Percentiles rank a stretch among this genome's conserved stretches.
phyloP scores from a whole-genome alignment of 345 rosid species.

The Eucalyptus polybractea region DNA sequence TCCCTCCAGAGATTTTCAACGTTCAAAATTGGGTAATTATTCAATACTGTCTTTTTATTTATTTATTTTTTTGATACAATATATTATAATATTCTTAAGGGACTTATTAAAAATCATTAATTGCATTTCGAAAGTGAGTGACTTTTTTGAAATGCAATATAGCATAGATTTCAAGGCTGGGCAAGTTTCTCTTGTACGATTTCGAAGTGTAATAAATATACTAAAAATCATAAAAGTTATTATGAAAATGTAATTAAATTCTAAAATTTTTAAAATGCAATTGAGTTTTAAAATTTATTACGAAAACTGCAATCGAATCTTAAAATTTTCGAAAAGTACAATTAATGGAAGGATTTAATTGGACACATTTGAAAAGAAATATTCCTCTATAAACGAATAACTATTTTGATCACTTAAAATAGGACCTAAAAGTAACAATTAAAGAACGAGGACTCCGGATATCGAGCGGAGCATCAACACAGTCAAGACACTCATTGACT shows the following conservation, averaged over 20 bases:
- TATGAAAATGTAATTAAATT: too few relatives aligned
- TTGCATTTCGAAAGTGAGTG: not conserved
- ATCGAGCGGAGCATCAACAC: not conserved
- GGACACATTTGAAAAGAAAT: not conserved
- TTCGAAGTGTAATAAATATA: too few relatives aligned
- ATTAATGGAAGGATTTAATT: not conserved
- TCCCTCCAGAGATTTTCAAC: not conserved
- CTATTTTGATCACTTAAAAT: not conserved
- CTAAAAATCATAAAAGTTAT: too few relatives aligned
- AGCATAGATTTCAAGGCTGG: not conserved
- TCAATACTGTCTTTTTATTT: not conserved
- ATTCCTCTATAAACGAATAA: not conserved
- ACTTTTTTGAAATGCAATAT: not conserved
- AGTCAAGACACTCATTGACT: not conserved
- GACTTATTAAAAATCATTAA: not conserved
- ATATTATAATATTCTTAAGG: not conserved
- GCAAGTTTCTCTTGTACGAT: not conserved
- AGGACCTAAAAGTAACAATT: not conserved
- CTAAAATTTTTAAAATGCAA: accelerated
- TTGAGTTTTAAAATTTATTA: accelerated
- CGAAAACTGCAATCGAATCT: accelerated
- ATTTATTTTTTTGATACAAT: not conserved
- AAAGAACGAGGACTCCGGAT: not conserved
- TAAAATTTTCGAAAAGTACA: too few relatives aligned
- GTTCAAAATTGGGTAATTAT: not conserved